Base-by-base conservation (phyloP, 305 asterid species). In the Fraxinus sp. region DNA sequence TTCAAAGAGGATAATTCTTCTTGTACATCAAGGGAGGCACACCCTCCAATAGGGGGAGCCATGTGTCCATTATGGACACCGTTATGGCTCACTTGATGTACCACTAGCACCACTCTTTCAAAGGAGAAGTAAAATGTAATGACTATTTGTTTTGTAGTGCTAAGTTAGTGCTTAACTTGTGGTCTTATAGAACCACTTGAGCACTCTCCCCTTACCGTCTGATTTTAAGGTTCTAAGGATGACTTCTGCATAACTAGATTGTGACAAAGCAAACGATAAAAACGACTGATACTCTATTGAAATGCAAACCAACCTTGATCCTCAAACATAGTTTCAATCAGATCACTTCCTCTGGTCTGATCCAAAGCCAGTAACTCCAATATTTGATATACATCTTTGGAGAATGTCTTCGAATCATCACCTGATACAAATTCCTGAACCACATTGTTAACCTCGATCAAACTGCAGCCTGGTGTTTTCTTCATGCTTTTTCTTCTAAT, bases 381-480 rank as follows among this genome's bases (percentile, higher is more conserved):
- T 26, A 91, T 55, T 74, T 41, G 68, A 16, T 82, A 89, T 24
- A 95, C 77, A 52, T 90, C 94, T 73, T 80, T 75, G 1, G 87
- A 83, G 44, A 90, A 91, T 7, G 86, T 81, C 85, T 94, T 94
- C 18, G 93, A 84, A 79, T 89, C 77, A 76, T 92, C 97, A 72
- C 96, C 95, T 0, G 96, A 89, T 59, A 86, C 74, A 83, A 95
- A 94, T 83, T 93, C 98, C 72, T 91, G 89, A 73, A 94, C 94
- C 62, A 80, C 85, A 28, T 87, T 84, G 39, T 93, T 84, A 10
- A 90, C 89, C 91, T 93, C 99, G 72, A 94, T 87, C 77, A 86
- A 79, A 86, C 98, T 95, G 83, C 96, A 89, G 5, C 97, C 94
- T 0, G 95, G 94, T 16, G 92, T 90, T 83, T 88, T 94, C 91